These are phyloP conservation scores for Solanum paucissectum DNA, from an alignment of 257 asterid genomes.

Conservation along the genomic window DNA sequence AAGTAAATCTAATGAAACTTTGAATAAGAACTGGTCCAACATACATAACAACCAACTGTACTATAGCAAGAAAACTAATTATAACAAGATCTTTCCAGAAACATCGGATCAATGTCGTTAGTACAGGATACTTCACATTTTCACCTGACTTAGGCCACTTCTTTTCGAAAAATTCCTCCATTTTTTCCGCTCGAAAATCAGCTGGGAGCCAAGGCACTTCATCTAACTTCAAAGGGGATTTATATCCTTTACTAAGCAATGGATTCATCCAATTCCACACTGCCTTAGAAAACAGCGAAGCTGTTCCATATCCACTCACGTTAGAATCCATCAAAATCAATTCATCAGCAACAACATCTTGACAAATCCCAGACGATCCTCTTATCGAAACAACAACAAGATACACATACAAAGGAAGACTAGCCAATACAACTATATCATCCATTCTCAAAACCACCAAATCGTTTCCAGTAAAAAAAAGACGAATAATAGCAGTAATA, in stretches of 20 bases:
- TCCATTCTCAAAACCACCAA: conserved; percentile 20
- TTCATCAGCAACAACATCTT: background rate
- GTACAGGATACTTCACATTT: conserved; percentile 29
- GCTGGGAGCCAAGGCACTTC: conserved; percentile 54
- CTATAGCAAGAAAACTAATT: conserved; percentile 35
- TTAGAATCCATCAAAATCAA: background rate
- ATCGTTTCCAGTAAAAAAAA: conserved; percentile 1
- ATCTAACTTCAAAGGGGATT: conserved; percentile 31
- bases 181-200: conserved; percentile 30
- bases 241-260: conserved; percentile 35
- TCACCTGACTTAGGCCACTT: conserved; percentile 48
- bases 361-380: conserved; percentile 11
- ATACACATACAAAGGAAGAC: conserved; percentile 27
- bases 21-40: conserved; percentile 52
- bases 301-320: conserved; percentile 43
- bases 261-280: conserved; percentile 62
- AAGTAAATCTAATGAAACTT: conserved; percentile 32
- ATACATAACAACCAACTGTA: conserved; percentile 41
- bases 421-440: conserved; percentile 24
- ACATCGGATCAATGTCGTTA: conserved; percentile 29
- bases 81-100: conserved; percentile 47
- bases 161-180: conserved; percentile 28
- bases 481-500: conserved; percentile 20
- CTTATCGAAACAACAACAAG: conserved; percentile 22
- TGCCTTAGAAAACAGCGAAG: conserved; percentile 43